Evolutionary conservation across 495 filamentous ascomycete genomes (phyloP), one percentile per base, ranked within the genome.

Genomic region (Penicillium longicatenatum): DNA sequence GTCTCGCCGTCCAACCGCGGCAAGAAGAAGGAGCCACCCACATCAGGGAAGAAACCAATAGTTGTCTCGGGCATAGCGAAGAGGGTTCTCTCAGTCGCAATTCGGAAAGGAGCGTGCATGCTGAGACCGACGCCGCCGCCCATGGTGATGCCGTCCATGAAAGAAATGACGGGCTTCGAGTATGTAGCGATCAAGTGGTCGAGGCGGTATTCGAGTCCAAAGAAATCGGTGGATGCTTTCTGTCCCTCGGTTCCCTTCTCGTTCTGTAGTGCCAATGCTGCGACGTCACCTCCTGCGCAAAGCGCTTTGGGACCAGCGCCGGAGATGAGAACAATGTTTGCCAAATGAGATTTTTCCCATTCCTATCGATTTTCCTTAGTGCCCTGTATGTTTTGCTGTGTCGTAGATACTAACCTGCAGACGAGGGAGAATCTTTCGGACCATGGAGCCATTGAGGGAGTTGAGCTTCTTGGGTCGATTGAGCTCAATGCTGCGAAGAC

Each of bases 91-190:
- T 98, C 94, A 12, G 94, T 98, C 24, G 95, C 95, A 65, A 98
- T 94, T 21, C 94, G 83, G 81, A 98, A 92, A 2, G 94, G 95
- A 6, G 95, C 93, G 73, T 98, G 95, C 43, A 97, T 82, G 72
- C 88, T 92, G 48, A 98, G 83, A 4, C 94, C 94, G 29, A 98
- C 95, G 51, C 94, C 94, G 52, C 94, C 94, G 57, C 94, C 94
- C 94, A 98, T 98, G 22, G 95, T 98, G 67, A 96, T 88, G 54
- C 94, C 94, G 68, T 98, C 95, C 87, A 98, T 93, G 70, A 97
- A 89, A 37, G 95, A 92, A 48, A 98, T 84, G 69, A 93, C 94
- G 3, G 94, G 94, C 77, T 97, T 98, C 24, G 75, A 64, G 78
- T 93, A 97, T 48, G 92, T 97, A n/a, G 95, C 92, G 65, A 98